phyloP scores from a whole-genome alignment of 192 early-diverging fungal genomes.

The Phlyctochytrium arcticum region DNA sequence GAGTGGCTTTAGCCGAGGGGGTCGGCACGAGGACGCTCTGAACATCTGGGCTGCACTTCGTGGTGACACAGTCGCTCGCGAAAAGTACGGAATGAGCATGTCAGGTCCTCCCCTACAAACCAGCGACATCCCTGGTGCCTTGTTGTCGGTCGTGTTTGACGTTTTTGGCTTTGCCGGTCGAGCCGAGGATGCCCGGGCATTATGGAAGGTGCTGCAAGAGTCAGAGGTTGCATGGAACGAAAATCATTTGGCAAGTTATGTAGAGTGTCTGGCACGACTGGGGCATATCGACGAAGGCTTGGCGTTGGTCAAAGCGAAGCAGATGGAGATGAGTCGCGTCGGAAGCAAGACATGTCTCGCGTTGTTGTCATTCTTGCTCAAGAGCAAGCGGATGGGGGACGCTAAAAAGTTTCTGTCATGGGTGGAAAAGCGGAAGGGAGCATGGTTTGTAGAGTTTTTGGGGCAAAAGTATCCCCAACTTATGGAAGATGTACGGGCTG shows the following conservation, averaged over 20 bases:
- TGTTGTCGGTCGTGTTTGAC: conserved; percentile 12
- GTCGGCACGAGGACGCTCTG: not conserved
- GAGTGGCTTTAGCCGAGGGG: not conserved
- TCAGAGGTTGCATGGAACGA: not conserved
- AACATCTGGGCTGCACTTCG: conserved; percentile 3
- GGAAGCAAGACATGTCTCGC: too few relatives aligned
- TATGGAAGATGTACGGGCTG: too few relatives aligned
- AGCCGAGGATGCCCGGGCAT: not conserved
- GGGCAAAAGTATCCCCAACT: too few relatives aligned
- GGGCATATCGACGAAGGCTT: not conserved
- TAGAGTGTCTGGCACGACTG: conserved; percentile 12
- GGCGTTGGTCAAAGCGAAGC: too few relatives aligned
- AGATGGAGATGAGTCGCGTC: too few relatives aligned
- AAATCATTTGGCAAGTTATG: conserved; percentile 18
- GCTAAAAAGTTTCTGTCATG: too few relatives aligned
- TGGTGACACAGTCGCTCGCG: not conserved
- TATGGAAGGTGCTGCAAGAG: not conserved
- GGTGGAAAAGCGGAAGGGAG: too few relatives aligned
- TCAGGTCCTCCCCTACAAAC: not conserved
- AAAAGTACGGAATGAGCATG: not conserved
- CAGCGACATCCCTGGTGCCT: not conserved
- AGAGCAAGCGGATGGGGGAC: too few relatives aligned
- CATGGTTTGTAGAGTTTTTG: too few relatives aligned
- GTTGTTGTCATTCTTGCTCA: too few relatives aligned
- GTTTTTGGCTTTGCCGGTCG: conserved; percentile 3